Base-by-base conservation (phyloP, 2,329 filamentous ascomycete species). In the Penicillium sp. region DNA sequence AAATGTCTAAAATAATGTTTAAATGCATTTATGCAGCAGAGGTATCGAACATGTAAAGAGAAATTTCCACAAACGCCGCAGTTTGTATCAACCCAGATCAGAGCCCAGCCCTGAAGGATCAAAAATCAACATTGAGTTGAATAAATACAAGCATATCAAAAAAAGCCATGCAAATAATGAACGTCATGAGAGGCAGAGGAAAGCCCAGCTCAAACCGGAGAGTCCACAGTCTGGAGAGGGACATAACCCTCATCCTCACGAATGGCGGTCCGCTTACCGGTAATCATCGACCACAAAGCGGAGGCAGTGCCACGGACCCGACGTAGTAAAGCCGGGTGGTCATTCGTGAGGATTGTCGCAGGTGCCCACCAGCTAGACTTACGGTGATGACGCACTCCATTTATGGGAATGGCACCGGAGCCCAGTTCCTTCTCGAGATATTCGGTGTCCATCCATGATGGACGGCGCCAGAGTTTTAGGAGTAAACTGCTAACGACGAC, bases 401-500 rank as follows among this genome's bases (percentile, higher is more conserved):
- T 36, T 2, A 46, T 31, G 23, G 60, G 48, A 26, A 71, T 58
- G 14, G 58, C 40, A 18, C 67, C 68, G 31, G 64, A 61, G n/a
- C 64, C 60, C 21, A 80, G 79, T 51, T 83, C 83, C 61, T 82
- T 81, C 62, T 88, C 85, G 28, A 88, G 77, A 13, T 80, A 78
- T 6, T 83, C 83, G 61, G 89, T 85, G 42, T 90, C 85, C 90
- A 97, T 93, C 92, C 92, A 97, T 26, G 76, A 75, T 0, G 94
- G 94, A 14, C 92, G 81, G 59, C 80, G 84, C 92, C 93, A 97
- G 71, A 91, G 87, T 71, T 91, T 95, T 57, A 99, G 80, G 34
- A 96, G 81, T 52, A 99, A 77, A 63, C 87, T 91, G 71, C 88
- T 92, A 5, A 87, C 80, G 0, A 97, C 93, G 3, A 99, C 94